These are phyloP conservation scores for Fusarium abutilonis DNA, from an alignment of 2,329 filamentous ascomycete species.

Conservation along the genomic window DNA sequence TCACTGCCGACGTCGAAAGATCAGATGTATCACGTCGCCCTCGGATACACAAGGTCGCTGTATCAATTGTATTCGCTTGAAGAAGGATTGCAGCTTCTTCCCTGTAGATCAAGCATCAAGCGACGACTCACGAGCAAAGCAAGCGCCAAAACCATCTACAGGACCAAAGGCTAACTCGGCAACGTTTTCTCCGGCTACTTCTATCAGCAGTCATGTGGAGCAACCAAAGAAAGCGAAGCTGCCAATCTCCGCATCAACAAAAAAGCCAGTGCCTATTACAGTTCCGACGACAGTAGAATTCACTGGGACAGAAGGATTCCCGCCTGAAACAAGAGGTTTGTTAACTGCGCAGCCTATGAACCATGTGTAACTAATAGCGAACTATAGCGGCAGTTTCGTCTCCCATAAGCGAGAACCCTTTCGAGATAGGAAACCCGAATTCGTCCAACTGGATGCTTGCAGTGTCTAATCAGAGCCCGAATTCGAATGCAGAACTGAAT, in stretches of 20 bases:
- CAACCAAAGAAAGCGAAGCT: constrained; percentile 49
- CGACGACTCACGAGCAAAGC: constrained; percentile 57
- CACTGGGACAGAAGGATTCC: constrained; percentile 50
- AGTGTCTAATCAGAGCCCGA: constrained; percentile 53
- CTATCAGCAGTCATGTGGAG: constrained; percentile 56
- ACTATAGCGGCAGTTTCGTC: constrained; percentile 24
- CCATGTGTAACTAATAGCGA: constrained; percentile 14
- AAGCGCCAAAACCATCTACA: constrained; percentile 51
- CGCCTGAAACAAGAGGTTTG: constrained; percentile 58
- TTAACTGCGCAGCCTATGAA: constrained; percentile 22
- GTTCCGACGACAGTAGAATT: constrained; percentile 56
- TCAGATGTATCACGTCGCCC: constrained; percentile 82
- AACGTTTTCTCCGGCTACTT: constrained; percentile 60
- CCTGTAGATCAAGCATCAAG: constrained; percentile 82
- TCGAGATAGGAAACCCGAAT: constrained; percentile 52
- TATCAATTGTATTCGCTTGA: constrained; percentile 90
- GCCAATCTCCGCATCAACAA: constrained; percentile 57
- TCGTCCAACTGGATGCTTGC: constrained; percentile 57
- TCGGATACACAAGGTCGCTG: constrained; percentile 81
- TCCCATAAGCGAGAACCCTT: constrained; percentile 11
- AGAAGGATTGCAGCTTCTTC: constrained; percentile 93
- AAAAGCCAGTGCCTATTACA: constrained; percentile 56
- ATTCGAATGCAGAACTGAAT: constrained; percentile 57
- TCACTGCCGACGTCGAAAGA: constrained; percentile 92
- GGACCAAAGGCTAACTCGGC: constrained; percentile 56